Evolutionary conservation across 78 protist genomes (phyloP).

Genomic region (Emiliania huxleyi): DNA sequence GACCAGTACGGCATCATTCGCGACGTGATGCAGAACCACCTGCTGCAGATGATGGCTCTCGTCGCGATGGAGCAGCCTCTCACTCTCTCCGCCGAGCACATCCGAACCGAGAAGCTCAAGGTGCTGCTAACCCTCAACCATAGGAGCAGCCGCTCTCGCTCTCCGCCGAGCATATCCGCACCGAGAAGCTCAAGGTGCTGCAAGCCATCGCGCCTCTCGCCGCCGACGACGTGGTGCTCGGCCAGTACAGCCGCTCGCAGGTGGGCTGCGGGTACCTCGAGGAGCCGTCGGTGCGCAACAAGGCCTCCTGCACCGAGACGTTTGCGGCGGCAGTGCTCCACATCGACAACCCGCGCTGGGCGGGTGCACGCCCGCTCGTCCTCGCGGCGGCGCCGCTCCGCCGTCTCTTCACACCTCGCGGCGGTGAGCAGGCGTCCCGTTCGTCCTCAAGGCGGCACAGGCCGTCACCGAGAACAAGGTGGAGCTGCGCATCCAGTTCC

Average conservation of each 20-base stretch:
- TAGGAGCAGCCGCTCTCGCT: constrained; percentile 78
- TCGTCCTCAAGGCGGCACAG: constrained; percentile 88
- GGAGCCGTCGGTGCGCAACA: constrained; percentile 76
- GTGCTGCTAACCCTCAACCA: neutral
- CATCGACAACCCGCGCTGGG: constrained; percentile 91
- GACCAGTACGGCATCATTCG: constrained; percentile 94
- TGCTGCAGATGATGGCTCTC: constrained; percentile 86
- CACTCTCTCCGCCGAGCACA: constrained; percentile 60
- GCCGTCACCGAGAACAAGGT: constrained; percentile 80
- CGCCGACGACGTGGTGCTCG: neutral
- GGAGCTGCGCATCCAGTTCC: constrained; percentile 78
- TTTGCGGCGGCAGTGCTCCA: constrained; percentile 78
- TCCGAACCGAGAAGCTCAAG: constrained; percentile 12
- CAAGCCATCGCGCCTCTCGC: neutral
- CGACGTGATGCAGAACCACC: constrained; percentile 87
- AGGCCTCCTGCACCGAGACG: constrained; percentile 83
- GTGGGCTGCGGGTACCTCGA: constrained; percentile 62
- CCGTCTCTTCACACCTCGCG: too few species aligned
- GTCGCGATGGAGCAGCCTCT: constrained; percentile 95
- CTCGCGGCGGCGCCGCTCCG: too few species aligned
- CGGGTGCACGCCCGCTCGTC: too few species aligned
- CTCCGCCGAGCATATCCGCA: constrained; percentile 56
- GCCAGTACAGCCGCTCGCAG: neutral
- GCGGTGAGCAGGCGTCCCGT: too few species aligned
- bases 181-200: constrained; percentile 24